Base-by-base conservation (phyloP, 2,329 filamentous ascomycete genomes). In the Cytospora schulzeri region DNA sequence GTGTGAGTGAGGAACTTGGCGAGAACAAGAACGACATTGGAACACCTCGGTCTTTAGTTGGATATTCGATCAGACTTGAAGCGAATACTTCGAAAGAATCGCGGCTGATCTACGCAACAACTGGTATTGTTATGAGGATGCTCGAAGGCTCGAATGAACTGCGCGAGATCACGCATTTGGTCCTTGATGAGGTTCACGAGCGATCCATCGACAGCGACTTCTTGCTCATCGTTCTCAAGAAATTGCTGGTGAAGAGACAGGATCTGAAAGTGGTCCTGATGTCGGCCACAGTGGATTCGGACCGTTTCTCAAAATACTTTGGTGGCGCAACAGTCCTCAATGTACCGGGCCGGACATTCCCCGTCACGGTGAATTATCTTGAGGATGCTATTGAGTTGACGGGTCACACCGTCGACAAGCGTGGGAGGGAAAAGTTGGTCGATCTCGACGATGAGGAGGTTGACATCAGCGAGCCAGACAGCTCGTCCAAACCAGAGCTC, bases 131-230 rank as follows among this genome's bases (percentile, higher is more conserved):
- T n/a, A 91, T 99, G 82, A 88, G 95, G 31, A 98, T 99, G 94
- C 83, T 99, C 17, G 95, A 99, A 76, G 89, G 90, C 11, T 91
- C 92, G 0, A 91, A 92, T 68, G 91, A 96, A 63, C 85, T 99
- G 52, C 85, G 88, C 64, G 94, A 97, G 68, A 89, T 99, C 60
- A 97, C 94, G 0, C 95, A 98, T 78, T 80, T 99, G 66, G 88
- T 99, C 54, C 88, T 99, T n/a, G 95, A 99, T 73, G 95, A 99
- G 77, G 94, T 98, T 2, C 95, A 99, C 73, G 95, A 99, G 76
- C 88, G 94, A 67, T 91, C 92, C 15, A 98, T 99, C 70, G 95
- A 99, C 74, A 97, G 93, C 63, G 95, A 99, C 75, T 97, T 99
- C 74, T 81, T 99, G 38, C 83, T 99, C 19, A 95, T 99, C 70